Percentiles rank a stretch among this genome's conserved stretches.
Conservation (phyloP, 1,139 yeast genomes). For the Pichia sp. region DNA sequence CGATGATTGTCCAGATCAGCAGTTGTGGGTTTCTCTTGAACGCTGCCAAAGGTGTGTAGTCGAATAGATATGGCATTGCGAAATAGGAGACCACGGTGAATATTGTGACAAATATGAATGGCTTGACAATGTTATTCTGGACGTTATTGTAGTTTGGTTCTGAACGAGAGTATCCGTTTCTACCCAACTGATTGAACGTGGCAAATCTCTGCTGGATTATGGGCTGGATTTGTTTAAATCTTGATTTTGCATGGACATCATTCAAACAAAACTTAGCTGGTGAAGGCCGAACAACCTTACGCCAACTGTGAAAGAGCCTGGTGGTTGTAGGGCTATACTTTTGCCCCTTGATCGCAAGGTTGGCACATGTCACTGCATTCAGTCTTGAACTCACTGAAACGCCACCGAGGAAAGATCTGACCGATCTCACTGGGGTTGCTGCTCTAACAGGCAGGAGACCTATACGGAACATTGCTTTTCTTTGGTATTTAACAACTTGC, state of each 20-base stretch:
- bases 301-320: not conserved
- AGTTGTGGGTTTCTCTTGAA: constrained; percentile 55
- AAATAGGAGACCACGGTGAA: constrained; percentile 26
- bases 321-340: not conserved
- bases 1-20: constrained; percentile 64
- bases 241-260: not conserved
- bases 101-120: constrained; percentile 26
- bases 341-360: not conserved
- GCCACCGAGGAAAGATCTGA: not conserved
- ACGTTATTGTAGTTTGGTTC: constrained; percentile 18
- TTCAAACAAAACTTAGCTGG: not conserved
- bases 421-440: not conserved
- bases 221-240: not conserved
- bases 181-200: constrained; percentile 14
- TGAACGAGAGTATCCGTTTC: constrained; percentile 6
- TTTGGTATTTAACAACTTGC: not conserved
- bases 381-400: not conserved
- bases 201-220: constrained; percentile 14
- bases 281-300: not conserved
- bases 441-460: constrained; percentile 2
- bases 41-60: constrained; percentile 55
- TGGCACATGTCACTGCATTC: not conserved
- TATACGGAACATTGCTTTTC: constrained; percentile 3
- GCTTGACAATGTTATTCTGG: constrained; percentile 20
- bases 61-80: constrained; percentile 54